Base-by-base conservation (phyloP, 495 filamentous ascomycete genomes). In the Clohesyomyces aquaticus region DNA sequence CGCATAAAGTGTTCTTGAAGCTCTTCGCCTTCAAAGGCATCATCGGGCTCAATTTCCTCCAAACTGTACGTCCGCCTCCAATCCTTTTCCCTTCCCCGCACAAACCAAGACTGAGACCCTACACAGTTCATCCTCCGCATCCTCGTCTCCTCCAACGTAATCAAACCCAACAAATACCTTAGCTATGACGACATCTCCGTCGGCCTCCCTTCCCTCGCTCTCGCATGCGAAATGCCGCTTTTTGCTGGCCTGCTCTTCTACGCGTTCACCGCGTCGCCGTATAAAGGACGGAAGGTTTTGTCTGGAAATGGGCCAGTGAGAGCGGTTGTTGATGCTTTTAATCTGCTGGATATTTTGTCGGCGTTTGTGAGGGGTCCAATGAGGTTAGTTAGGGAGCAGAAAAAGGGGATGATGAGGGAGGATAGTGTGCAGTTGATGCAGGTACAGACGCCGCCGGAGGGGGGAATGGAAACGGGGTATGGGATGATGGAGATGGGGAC, bases 11-110 rank as follows among this genome's bases (percentile, higher is more conserved):
- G 0, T 42, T 71, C 22, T 18, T 65, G 12, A 71, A 73, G 49
- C 61, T 73, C 42, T 52, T 73, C 21, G 57, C 58, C 2, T 73
- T 73, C 64, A 73, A 73, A 38, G 69, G 59, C 21, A 68, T 73
- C 52, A 68, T 73, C 29, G 60, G 63, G 46, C 54, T 71, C 21
- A 71, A 63, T 42, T 59, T 71, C 22, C 19, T 73, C 11, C 71
- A 73, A 56, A 70, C 56, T 28, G 71, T 73, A 56, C 0, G 70
- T 53, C 23, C 38, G 8, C 47, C 25, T 4, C 52, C 48, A 43
- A 23, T n/a, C 10, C 1, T 19, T 19, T 14, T 21, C 50, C 28
- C 18, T 35, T 32, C 19, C 22, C 35, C 18, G 16, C 11, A 18
- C 25, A 4, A 38, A 8, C 18, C 27, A 46, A 2, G 8, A 14